Evolutionary conservation across 345 rosid species (phyloP), one percentile per base, ranked within the genome.

Genomic region (Isatis tinctoria): DNA sequence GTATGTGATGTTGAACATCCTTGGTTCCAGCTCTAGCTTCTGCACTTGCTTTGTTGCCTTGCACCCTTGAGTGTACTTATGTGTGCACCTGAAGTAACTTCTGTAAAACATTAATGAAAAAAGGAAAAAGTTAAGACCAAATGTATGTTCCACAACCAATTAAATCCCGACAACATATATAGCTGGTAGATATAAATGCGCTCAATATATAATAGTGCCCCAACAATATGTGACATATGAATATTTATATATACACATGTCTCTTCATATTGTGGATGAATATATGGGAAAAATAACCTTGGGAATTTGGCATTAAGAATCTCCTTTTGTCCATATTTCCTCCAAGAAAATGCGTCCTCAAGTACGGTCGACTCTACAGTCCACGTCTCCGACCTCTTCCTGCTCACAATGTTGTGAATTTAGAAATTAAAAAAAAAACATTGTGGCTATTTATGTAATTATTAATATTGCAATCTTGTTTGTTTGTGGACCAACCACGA

Each of bases 261-360:
- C 8, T 22, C 32, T 18, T 47, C 18, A 22, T 24, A 51, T 22
- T 51, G 30, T 51, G 57, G 32, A 13, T 68, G 72, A 18, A 60
- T 28, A 22, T n/a, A 48, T 40, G 56, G 44, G 24, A 65, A 40
- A 51, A 67, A 36, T 8, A 59, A 90, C 98, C 98, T 91, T 61
- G 94, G 96, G 62, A 80, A 60, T 62, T 77, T 85, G 41, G 91
- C 52, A 65, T 91, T 83, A 63, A 89, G 91, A 60, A 93, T 93
- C 61, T 44, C 76, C 59, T 93, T 93, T 67, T 93, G 98, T 6
- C 98, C 98, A 67, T 93, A 93, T 62, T 93, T 93, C 65, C 98
- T 91, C 98, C 98, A 93, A 10, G 87, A 80, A 64, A 79, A 82
- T 60, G 68, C 78, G 24, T 93, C 98, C 10, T 87, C 88, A n/a